Conservation (phyloP, 108 stramenopile species). For the Nannochloropsis oceanica region DNA sequence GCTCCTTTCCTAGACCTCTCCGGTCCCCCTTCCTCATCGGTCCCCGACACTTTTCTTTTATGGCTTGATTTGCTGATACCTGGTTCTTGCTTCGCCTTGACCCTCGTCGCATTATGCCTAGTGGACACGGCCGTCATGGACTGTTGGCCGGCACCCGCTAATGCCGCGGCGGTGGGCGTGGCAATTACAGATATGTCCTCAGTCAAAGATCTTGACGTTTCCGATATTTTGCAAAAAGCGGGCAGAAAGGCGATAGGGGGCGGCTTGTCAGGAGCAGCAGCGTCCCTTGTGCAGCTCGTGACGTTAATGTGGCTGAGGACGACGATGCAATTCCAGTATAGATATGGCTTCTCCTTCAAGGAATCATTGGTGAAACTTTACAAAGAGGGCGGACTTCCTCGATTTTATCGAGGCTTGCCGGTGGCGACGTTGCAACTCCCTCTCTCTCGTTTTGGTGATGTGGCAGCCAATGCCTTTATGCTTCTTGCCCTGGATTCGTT, state of each 20-base stretch:
- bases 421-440: conserved; percentile 39
- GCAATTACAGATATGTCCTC: neutral
- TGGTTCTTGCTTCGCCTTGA: neutral
- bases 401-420: conserved; percentile 33
- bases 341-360: conserved; percentile 26
- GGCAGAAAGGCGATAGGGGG: neutral
- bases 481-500: conserved; percentile 19
- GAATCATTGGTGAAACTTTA: conserved; percentile 32
- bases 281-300: conserved; percentile 1
- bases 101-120: neutral
- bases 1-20: neutral
- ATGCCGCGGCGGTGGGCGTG: neutral
- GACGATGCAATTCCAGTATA: conserved; percentile 25
- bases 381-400: conserved; percentile 25
- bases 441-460: conserved; percentile 37
- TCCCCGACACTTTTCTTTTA: neutral
- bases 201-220: neutral
- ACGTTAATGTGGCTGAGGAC: conserved; percentile 16
- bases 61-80: neutral
- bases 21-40: neutral
- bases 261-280: neutral
- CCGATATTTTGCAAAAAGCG: neutral
- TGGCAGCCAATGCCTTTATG: conserved; percentile 37
- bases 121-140: neutral
- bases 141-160: neutral